Percentiles rank a stretch among this genome's conserved stretches.
Evolutionary conservation across 495 filamentous ascomycete genomes (phyloP).

Genomic region (Aspergillus asperescens): DNA sequence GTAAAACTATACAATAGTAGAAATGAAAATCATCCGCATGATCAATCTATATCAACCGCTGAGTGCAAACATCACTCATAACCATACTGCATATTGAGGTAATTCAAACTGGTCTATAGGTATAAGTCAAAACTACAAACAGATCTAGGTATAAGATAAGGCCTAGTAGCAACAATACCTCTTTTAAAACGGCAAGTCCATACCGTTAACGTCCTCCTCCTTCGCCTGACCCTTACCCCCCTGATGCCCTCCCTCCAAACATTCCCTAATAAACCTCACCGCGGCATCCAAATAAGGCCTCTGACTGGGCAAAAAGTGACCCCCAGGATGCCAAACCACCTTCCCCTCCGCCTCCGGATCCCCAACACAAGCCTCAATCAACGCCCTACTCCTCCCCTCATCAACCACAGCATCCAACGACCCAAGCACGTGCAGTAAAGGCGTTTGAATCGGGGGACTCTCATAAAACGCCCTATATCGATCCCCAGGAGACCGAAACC

Average conservation of each 20-base stretch:
- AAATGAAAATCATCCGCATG: slow-evolving; percentile 12
- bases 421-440: slow-evolving; percentile 76
- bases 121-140: background rate
- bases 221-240: slow-evolving; percentile 31
- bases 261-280: slow-evolving; percentile 66
- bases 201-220: slow-evolving; percentile 54
- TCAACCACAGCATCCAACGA: slow-evolving; percentile 85
- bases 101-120: background rate
- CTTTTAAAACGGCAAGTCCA: slow-evolving; percentile 59
- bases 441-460: slow-evolving; percentile 63
- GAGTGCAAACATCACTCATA: too few relatives aligned
- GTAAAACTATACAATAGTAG: slow-evolving; percentile 37
- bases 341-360: slow-evolving; percentile 47
- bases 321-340: slow-evolving; percentile 82
- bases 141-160: background rate
- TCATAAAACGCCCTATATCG: slow-evolving; percentile 67
- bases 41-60: background rate
- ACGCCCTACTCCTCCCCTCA: slow-evolving; percentile 57
- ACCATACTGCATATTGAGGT: background rate
- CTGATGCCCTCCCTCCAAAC: slow-evolving; percentile 34
- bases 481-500: slow-evolving; percentile 65
- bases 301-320: slow-evolving; percentile 82
- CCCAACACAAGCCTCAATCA: slow-evolving; percentile 63
- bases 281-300: slow-evolving; percentile 73
- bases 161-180: background rate